phyloP scores from a whole-genome alignment of 1,284 basidiomycete species.

The Marasmius tenuissimus region DNA sequence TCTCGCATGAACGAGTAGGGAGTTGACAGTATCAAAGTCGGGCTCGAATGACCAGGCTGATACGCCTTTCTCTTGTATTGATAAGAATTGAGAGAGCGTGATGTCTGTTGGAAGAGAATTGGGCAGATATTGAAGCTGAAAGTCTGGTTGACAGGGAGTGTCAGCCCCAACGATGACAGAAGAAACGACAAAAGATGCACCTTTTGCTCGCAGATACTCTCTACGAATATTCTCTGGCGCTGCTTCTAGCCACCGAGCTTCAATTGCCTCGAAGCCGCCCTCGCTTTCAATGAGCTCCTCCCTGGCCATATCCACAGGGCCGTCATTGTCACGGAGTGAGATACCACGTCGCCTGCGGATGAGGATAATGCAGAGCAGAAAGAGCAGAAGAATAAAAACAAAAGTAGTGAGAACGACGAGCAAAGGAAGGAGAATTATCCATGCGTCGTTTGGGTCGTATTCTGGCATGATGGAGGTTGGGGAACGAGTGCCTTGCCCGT shows the following conservation, averaged over 20 bases:
- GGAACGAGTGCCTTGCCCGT: neutral
- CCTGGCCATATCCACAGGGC: conserved; percentile 90
- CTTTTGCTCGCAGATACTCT: conserved; percentile 86
- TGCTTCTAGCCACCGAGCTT: conserved; percentile 90
- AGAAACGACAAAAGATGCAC: conserved; percentile 43
- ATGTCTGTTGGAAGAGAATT: conserved; percentile 94
- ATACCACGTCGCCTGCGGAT: conserved; percentile 82
- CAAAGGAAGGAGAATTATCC: conserved; percentile 85
- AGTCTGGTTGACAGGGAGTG: conserved; percentile 54
- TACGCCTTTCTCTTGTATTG: conserved; percentile 97
- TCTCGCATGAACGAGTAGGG: conserved; percentile 87
- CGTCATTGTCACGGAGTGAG: conserved; percentile 82
- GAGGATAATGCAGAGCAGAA: conserved; percentile 85
- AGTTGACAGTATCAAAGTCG: conserved; percentile 91
- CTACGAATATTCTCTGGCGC: conserved; percentile 68
- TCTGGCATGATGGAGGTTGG: conserved; percentile 8
- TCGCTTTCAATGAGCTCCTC: conserved; percentile 89
- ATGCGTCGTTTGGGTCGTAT: conserved; percentile 50
- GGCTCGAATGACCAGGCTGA: conserved; percentile 98
- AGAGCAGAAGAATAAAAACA: conserved; percentile 87
- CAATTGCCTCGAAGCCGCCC: conserved; percentile 89
- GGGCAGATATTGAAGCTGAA: conserved; percentile 88
- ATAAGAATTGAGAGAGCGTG: conserved; percentile 94
- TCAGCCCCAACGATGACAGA: conserved; percentile 7
- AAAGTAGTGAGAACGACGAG: conserved; percentile 92